Evolutionary conservation across 1,139 yeast species (phyloP).

Genomic region (Pichia sp.): DNA sequence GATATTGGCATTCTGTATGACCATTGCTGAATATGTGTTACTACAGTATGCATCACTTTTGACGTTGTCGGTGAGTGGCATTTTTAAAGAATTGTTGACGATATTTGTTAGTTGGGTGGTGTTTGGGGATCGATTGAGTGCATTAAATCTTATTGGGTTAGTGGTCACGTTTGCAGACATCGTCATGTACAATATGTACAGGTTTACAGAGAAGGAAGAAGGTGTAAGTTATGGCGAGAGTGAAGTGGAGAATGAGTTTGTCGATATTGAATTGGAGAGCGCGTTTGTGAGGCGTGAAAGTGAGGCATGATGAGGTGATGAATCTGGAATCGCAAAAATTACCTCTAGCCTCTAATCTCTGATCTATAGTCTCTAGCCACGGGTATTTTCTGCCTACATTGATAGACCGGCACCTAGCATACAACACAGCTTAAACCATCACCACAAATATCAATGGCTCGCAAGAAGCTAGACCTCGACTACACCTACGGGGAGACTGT

Average conservation of each 20-base stretch:
- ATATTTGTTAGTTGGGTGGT: conserved; percentile 63
- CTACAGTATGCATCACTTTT: conserved; percentile 77
- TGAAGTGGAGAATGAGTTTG: conserved; percentile 13
- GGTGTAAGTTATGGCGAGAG: neutral
- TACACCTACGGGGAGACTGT: neutral
- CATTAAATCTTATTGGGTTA: conserved; percentile 70
- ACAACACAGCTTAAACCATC: no score
- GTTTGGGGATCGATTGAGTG: conserved; percentile 66
- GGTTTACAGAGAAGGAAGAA: conserved; percentile 32
- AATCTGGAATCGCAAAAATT: no score
- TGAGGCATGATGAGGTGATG: no score
- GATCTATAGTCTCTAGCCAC: no score
- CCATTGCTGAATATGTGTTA: conserved; percentile 79
- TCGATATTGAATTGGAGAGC: conserved; percentile 15
- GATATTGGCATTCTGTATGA: conserved; percentile 80
- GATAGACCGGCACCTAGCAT: no score
- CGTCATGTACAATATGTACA: conserved; percentile 68
- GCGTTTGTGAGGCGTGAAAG: no score
- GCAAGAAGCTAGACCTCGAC: conserved; percentile 1
- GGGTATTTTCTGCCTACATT: no score
- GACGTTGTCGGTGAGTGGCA: conserved; percentile 85
- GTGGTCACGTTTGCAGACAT: conserved; percentile 71
- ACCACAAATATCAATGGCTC: no score
- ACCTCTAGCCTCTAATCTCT: no score
- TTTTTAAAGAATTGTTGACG: conserved; percentile 84